Conservation (phyloP, 306 rosid species). For the Hippophae tibetana region DNA sequence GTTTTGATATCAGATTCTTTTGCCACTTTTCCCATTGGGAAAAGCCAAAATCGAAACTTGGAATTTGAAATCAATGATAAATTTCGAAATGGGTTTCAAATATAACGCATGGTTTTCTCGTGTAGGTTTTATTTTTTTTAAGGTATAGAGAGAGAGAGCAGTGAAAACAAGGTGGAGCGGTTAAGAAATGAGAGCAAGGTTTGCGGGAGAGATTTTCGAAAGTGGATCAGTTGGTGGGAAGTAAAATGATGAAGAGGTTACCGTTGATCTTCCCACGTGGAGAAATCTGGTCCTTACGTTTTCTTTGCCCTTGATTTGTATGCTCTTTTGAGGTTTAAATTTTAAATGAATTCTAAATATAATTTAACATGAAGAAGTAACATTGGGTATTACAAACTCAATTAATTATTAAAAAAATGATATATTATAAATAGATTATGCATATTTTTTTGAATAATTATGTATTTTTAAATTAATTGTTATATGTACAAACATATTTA, state of each 20-base stretch:
- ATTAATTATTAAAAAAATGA: no score
- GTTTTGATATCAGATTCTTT: slow-evolving; percentile 54
- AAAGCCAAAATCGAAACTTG: background rate
- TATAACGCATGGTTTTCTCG: slow-evolving; percentile 14
- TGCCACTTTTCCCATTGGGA: slow-evolving; percentile 33
- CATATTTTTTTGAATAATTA: no score
- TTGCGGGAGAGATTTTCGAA: slow-evolving; percentile 51
- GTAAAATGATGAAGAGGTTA: slow-evolving; percentile 15
- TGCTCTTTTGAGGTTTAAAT: background rate
- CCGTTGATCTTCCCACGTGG: slow-evolving; percentile 45
- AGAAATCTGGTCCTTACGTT: background rate
- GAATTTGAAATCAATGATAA: slow-evolving; percentile 21
- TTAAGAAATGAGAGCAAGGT: slow-evolving; percentile 46
- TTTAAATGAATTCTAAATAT: background rate
- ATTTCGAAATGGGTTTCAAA: slow-evolving; percentile 26
- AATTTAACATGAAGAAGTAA: no score
- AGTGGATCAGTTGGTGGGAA: slow-evolving; percentile 55
- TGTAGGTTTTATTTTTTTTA: slow-evolving; percentile 9
- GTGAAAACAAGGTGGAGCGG: slow-evolving; percentile 46
- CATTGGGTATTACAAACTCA: no score
- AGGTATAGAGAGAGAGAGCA: slow-evolving; percentile 13
- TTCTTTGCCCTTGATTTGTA: slow-evolving; percentile 16
- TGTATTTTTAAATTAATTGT: no score
- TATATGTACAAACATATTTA: no score
- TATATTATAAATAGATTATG: no score